Percentiles rank a stretch among this genome's conserved stretches.
Evolutionary conservation across 345 rosid species (phyloP).

Genomic region (Acer yangbiense): DNA sequence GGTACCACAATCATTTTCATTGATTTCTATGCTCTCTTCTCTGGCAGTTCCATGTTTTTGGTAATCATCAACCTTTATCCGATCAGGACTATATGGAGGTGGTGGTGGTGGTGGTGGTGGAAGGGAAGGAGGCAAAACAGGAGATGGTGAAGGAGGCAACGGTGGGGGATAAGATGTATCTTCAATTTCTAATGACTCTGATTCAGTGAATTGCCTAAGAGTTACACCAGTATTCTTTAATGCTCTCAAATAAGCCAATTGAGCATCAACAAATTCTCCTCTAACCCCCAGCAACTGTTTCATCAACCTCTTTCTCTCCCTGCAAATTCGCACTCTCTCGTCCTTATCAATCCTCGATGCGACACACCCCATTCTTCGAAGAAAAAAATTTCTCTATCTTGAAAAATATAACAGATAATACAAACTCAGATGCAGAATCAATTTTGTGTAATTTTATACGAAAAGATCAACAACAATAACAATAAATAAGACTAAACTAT

Average conservation of each 20-base stretch:
- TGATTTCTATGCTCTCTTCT: slow-evolving; percentile 45
- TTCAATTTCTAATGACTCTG: slow-evolving; percentile 75
- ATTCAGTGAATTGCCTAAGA: slow-evolving; percentile 89
- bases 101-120: slow-evolving; percentile 92
- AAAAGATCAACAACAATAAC: neutral
- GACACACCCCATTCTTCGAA: slow-evolving; percentile 79
- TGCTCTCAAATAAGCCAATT: slow-evolving; percentile 73
- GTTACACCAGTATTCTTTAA: slow-evolving; percentile 86
- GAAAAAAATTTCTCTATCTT: neutral
- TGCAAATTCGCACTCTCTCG: slow-evolving; percentile 69
- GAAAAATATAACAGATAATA: slow-evolving; percentile 4
- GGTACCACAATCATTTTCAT: slow-evolving; percentile 35
- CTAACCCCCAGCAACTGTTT: slow-evolving; percentile 64
- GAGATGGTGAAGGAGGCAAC: slow-evolving; percentile 50
- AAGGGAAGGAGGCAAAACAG: slow-evolving; percentile 62
- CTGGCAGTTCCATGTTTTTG: slow-evolving; percentile 32
- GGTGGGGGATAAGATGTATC: slow-evolving; percentile 37
- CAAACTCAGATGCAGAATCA: slow-evolving; percentile 13
- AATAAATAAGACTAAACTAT: neutral
- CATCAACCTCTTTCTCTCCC: slow-evolving; percentile 86
- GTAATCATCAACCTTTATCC: slow-evolving; percentile 32
- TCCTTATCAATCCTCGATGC: slow-evolving; percentile 81
- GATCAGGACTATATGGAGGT: slow-evolving; percentile 69
- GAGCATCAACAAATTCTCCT: slow-evolving; percentile 81
- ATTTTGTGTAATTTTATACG: neutral